phyloP scores from a whole-genome alignment of 2,329 filamentous ascomycete species.

The Alternaria sp. region DNA sequence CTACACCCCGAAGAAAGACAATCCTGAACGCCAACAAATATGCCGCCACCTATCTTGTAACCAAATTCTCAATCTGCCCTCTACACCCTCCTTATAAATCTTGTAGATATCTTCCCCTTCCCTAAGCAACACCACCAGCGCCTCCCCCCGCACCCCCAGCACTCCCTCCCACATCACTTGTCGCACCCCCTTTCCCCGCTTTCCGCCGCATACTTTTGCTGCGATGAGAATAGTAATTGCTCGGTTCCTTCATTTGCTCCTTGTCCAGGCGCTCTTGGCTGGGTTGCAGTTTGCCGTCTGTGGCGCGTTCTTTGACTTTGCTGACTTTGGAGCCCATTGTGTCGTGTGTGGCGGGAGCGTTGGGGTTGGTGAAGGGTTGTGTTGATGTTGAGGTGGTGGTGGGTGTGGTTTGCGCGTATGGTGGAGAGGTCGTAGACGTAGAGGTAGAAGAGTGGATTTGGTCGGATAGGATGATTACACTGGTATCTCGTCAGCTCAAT shows the following conservation, averaged over 20 bases:
- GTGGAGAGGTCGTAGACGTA: neutral
- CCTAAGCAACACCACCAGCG: constrained; percentile 5
- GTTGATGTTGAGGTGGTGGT: neutral
- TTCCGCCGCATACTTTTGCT: constrained; percentile 44
- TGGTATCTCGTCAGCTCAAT: neutral
- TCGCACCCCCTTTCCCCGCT: constrained; percentile 26
- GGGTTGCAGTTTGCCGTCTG: constrained; percentile 33
- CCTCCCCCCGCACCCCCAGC: constrained; percentile 15
- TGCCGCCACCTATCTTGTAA: neutral
- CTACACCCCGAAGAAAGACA: neutral
- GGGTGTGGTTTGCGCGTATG: neutral
- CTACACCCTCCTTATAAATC: neutral
- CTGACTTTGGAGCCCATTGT: constrained; percentile 41
- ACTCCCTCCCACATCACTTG: neutral
- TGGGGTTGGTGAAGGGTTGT: neutral
- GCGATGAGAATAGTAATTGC: constrained; percentile 41
- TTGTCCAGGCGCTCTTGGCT: constrained; percentile 36
- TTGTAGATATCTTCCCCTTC: neutral
- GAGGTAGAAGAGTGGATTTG: neutral
- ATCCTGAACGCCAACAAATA: neutral
- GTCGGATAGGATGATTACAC: constrained; percentile 26
- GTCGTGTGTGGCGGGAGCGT: neutral
- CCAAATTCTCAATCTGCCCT: neutral
- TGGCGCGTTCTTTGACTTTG: constrained; percentile 23
- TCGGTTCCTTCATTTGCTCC: constrained; percentile 44